phyloP scores from a whole-genome alignment of 2,329 filamentous ascomycete species.

The Hypoxylon sp. region DNA sequence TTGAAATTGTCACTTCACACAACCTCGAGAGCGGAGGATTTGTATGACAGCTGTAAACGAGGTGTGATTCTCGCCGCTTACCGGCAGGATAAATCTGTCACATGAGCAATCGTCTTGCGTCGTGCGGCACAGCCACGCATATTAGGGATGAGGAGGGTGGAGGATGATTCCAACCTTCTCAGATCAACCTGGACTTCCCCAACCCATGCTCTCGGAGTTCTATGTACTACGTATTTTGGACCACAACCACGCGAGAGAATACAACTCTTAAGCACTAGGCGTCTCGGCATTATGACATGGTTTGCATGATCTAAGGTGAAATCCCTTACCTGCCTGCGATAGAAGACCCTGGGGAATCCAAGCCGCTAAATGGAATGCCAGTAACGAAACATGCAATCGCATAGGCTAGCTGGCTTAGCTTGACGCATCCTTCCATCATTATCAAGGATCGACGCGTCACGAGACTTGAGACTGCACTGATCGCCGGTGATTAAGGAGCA shows the following conservation, averaged over 20 bases:
- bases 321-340: conserved; percentile 25
- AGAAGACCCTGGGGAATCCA: conserved; percentile 10
- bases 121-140: conserved; percentile 22
- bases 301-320: conserved; percentile 6
- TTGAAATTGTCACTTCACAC: conserved; percentile 33
- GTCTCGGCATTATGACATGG: conserved; percentile 27
- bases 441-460: conserved; percentile 12
- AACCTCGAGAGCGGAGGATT: conserved; percentile 27
- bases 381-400: conserved; percentile 12
- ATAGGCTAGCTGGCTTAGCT: conserved; percentile 6
- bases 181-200: conserved; percentile 20
- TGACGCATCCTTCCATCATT: conserved; percentile 1
- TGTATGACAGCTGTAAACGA: conserved; percentile 26
- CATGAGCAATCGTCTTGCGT: conserved; percentile 30
- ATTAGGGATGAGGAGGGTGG: conserved; percentile 3
- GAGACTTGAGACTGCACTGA: conserved; percentile 8
- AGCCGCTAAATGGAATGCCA: conserved; percentile 14
- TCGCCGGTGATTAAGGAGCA: too few relatives aligned
- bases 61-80: conserved; percentile 41
- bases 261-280: conserved; percentile 10
- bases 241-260: conserved; percentile 18
- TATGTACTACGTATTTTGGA: conserved; percentile 19
- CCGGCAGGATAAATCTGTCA: conserved; percentile 36
- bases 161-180: conserved; percentile 10
- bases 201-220: conserved; percentile 13